A percentile compares a stretch with the other conserved stretches of the same genome.
Conservation (phyloP, 208 protist species). For the Leishmania lainsoni region DNA sequence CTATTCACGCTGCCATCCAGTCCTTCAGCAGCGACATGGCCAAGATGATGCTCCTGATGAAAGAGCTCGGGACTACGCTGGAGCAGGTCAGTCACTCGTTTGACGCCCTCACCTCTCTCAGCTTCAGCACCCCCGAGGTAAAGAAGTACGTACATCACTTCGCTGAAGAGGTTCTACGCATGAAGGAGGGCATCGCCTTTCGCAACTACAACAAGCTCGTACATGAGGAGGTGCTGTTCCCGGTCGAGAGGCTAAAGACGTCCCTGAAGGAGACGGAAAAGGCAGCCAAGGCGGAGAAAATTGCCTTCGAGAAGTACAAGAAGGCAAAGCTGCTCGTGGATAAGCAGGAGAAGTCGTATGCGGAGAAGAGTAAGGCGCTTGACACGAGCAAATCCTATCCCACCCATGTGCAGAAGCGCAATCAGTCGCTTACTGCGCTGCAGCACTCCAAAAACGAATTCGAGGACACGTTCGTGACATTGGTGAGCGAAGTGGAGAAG, state of each 20-base stretch:
- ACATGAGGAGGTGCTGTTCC: slow-evolving; percentile 48
- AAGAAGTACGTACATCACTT: slow-evolving; percentile 47
- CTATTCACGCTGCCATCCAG: slow-evolving; percentile 26
- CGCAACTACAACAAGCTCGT: slow-evolving; percentile 60
- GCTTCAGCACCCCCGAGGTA: slow-evolving; percentile 35
- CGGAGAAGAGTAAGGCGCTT: slow-evolving; percentile 42
- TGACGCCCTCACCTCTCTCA: slow-evolving; percentile 48
- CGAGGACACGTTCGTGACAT: slow-evolving; percentile 27
- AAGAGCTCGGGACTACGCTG: slow-evolving; percentile 51
- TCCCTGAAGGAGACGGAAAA: slow-evolving; percentile 35
- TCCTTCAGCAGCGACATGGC: slow-evolving; percentile 51
- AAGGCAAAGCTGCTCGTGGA: slow-evolving; percentile 40
- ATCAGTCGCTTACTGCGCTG: slow-evolving; percentile 21
- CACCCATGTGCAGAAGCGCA: slow-evolving; percentile 16
- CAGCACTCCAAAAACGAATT: slow-evolving; percentile 27
- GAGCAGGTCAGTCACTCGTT: slow-evolving; percentile 54
- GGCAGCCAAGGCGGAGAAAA: slow-evolving; percentile 23
- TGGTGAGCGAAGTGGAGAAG: slow-evolving; percentile 39
- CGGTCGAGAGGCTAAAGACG: slow-evolving; percentile 36
- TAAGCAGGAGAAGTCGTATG: slow-evolving; percentile 50
- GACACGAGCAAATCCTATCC: slow-evolving; percentile 42
- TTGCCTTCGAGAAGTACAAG: slow-evolving; percentile 30
- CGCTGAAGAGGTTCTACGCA: slow-evolving; percentile 31
- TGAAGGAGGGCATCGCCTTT: slow-evolving; percentile 57
- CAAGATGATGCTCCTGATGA: slow-evolving; percentile 64